Percentiles rank a stretch among this genome's conserved stretches.
These are phyloP conservation scores for Suillus americanus DNA, from an alignment of 768 basidiomycete genomes.

Conservation along the genomic window DNA sequence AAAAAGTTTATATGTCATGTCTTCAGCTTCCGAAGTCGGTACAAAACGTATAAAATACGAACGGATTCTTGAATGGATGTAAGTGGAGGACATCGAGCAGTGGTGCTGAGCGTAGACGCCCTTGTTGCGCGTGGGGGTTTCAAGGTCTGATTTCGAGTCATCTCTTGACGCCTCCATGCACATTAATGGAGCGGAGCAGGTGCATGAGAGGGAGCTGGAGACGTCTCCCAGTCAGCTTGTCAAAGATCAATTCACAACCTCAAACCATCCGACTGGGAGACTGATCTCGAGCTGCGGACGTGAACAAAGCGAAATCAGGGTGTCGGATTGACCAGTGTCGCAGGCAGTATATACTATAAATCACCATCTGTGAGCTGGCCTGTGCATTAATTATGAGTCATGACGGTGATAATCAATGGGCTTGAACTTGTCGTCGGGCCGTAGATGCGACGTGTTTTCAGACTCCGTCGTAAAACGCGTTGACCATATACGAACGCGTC, in stretches of 20 bases:
- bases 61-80: not conserved
- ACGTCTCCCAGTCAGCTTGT: not conserved
- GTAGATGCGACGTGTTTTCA: conserved; percentile 11
- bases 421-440: not conserved
- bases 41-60: not conserved
- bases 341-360: not conserved
- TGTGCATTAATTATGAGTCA: not conserved
- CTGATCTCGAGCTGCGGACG: not conserved
- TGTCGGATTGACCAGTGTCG: not conserved
- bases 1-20: not conserved
- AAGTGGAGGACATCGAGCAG: not conserved
- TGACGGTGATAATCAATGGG: not conserved
- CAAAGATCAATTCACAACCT: not conserved
- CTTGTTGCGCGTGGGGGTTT: not conserved
- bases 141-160: not conserved
- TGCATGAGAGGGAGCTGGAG: too few relatives aligned
- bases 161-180: not conserved
- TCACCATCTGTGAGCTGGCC: not conserved
- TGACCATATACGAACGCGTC: conserved; percentile 17
- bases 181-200: not conserved
- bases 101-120: not conserved
- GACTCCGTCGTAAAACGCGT: conserved; percentile 37
- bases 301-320: not conserved
- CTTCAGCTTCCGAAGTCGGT: not conserved
- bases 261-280: not conserved